These are phyloP conservation scores for Leccinum obscurum DNA, from an alignment of 768 basidiomycete species.

Conservation along the genomic window DNA sequence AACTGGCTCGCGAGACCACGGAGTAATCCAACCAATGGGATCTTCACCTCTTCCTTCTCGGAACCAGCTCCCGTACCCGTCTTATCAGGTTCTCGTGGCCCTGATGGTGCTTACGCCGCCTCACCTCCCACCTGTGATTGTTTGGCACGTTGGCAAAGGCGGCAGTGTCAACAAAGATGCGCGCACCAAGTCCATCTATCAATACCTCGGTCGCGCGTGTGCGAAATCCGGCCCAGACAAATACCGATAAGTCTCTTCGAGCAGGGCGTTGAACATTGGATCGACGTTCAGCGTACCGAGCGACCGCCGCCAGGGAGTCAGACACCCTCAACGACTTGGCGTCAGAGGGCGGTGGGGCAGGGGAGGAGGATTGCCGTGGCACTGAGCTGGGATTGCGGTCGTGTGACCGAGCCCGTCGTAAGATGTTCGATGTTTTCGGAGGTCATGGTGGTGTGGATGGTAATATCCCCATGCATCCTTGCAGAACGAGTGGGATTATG, in stretches of 20 bases:
- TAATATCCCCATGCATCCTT: background rate
- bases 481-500: background rate
- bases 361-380: conserved; percentile 13
- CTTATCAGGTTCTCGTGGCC: conserved; percentile 16
- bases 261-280: conserved; percentile 55
- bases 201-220: conserved; percentile 54
- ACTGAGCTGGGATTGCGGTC: conserved; percentile 20
- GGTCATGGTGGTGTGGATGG: background rate
- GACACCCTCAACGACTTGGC: background rate
- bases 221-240: conserved; percentile 70
- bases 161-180: conserved; percentile 52
- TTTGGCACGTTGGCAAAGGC: conserved; percentile 10
- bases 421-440: background rate
- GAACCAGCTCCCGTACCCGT: background rate
- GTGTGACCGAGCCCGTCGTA: conserved; percentile 11
- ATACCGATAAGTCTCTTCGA: conserved; percentile 66
- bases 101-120: conserved; percentile 7
- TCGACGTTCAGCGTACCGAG: conserved; percentile 13
- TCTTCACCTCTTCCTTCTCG: conserved; percentile 43
- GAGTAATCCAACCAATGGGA: conserved; percentile 75
- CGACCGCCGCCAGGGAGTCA: conserved; percentile 4
- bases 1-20: conserved; percentile 71
- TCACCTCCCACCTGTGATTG: conserved; percentile 7
- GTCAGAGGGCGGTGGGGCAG: conserved; percentile 20
- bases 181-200: conserved; percentile 57